phyloP scores from a whole-genome alignment of 352 stramenopile species.

The Achlya hypogyna region DNA sequence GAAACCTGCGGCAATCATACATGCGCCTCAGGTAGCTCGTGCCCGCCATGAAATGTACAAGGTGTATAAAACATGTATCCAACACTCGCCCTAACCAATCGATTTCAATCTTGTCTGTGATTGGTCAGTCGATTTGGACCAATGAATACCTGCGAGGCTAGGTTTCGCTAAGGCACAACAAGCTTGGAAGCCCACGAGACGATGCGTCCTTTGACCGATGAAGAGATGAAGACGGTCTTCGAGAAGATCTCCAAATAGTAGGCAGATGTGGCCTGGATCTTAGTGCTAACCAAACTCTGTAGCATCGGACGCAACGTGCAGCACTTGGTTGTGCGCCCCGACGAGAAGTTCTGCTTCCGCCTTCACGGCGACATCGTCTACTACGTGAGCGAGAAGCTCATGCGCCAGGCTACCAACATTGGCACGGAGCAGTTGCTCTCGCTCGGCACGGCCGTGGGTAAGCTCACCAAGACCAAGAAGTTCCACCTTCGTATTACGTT shows the following conservation, averaged over 20 bases:
- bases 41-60: conserved; percentile 48
- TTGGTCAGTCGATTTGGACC: conserved; percentile 17
- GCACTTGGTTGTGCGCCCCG: conserved; percentile 93
- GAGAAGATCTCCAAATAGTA: conserved; percentile 98
- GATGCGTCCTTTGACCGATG: conserved; percentile 97
- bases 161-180: conserved; percentile 3
- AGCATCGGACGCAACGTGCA: conserved; percentile 95
- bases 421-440: conserved; percentile 91
- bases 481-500: conserved; percentile 98
- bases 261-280: conserved; percentile 19
- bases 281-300: conserved; percentile 10
- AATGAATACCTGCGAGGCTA: conserved; percentile 5
- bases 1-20: no score
- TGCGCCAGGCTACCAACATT: conserved; percentile 94
- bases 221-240: conserved; percentile 97
- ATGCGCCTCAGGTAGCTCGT: no score
- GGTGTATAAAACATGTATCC: background rate
- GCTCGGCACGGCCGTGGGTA: conserved; percentile 96
- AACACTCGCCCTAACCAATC: background rate
- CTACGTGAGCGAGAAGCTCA: conserved; percentile 95
- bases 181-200: conserved; percentile 12
- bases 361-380: conserved; percentile 96
- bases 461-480: conserved; percentile 99
- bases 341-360: conserved; percentile 97
- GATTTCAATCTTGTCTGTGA: background rate